Evolutionary conservation across 2,329 filamentous ascomycete species (phyloP).

Genomic region (Neurospora crassa): DNA sequence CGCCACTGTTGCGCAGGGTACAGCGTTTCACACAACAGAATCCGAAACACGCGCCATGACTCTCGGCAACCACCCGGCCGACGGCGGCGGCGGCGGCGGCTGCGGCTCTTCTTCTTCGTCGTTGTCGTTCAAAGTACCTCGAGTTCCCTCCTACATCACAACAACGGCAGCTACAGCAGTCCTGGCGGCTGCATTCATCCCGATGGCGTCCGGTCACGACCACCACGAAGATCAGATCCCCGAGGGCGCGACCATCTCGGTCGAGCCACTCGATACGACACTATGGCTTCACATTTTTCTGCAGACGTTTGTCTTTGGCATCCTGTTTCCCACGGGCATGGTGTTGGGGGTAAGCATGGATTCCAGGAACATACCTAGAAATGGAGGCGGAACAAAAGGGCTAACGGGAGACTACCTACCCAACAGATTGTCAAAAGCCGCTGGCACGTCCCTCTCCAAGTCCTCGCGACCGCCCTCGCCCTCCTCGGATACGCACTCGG

Average conservation of each 20-base stretch:
- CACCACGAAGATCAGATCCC: conserved; percentile 48
- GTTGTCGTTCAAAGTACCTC: conserved; percentile 1
- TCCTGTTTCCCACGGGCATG: conserved; percentile 93
- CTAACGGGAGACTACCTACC: neutral
- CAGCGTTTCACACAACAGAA: neutral
- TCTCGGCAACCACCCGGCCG: neutral
- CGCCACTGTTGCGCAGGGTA: neutral
- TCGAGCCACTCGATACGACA: conserved; percentile 71
- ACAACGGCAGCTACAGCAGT: conserved; percentile 2
- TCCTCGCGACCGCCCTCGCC: conserved; percentile 63
- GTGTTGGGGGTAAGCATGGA: conserved; percentile 76
- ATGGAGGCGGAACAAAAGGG: neutral
- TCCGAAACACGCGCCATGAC: neutral
- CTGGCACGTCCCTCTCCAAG: conserved; percentile 90
- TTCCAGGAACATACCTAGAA: neutral
- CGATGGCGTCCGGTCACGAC: conserved; percentile 32
- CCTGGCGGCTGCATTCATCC: conserved; percentile 12
- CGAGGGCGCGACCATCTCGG: conserved; percentile 59
- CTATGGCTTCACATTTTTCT: conserved; percentile 92
- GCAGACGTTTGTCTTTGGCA: conserved; percentile 78
- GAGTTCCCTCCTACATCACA: conserved; percentile 6
- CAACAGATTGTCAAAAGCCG: conserved; percentile 72
- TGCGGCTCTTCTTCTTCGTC: too few species aligned
- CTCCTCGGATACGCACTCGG: conserved; percentile 84
- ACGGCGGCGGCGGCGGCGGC: neutral